Conservation (phyloP, 805 yeast species). For the Candida parachauliodes region DNA sequence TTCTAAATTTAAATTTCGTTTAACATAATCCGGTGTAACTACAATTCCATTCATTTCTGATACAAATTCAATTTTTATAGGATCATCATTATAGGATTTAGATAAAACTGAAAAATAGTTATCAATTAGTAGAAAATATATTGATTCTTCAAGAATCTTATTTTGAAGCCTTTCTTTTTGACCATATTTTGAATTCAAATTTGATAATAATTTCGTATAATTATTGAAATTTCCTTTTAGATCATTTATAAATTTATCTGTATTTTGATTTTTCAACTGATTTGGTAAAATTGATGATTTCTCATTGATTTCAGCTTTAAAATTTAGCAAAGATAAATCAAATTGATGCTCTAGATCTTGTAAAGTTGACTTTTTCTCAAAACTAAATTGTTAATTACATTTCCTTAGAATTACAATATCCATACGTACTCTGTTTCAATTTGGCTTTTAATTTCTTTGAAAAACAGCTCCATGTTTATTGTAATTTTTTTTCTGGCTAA, state of each 20-base stretch:
- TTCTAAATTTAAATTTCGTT: conserved; percentile 6
- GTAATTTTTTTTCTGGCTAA: conserved; percentile 1
- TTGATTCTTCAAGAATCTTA: conserved; percentile 19
- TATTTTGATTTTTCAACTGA: neutral
- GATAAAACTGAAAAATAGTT: conserved; percentile 18
- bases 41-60: conserved; percentile 15
- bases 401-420: no score
- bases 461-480: conserved; percentile 6
- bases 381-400: conserved; percentile 2
- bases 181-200: conserved; percentile 12
- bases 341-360: conserved; percentile 11
- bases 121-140: conserved; percentile 15
- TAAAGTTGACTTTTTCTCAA: conserved; percentile 4
- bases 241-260: neutral
- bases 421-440: conserved; percentile 12
- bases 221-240: neutral
- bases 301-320: conserved; percentile 5
- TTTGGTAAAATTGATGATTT: conserved; percentile 1
- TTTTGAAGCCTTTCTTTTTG: conserved; percentile 17
- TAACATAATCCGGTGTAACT: conserved; percentile 17
- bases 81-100: conserved; percentile 6
- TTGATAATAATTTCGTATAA: conserved; percentile 5
- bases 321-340: conserved; percentile 7
- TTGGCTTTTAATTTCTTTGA: conserved; percentile 8
- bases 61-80: conserved; percentile 10